These are phyloP conservation scores for Noccaea caerulescens DNA, from an alignment of 345 rosid genomes.

Conservation along the genomic window DNA sequence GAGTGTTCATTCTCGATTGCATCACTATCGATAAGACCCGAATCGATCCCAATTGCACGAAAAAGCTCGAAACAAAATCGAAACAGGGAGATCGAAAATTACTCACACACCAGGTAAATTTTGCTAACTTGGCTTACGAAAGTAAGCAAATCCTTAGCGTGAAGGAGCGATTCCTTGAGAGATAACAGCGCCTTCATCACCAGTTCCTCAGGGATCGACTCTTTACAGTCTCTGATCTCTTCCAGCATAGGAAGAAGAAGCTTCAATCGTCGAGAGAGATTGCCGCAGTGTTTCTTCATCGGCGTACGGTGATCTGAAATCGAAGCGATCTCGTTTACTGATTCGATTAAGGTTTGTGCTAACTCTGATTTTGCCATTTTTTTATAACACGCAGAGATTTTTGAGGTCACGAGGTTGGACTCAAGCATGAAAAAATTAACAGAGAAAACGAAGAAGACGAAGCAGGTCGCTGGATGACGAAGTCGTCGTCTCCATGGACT, in stretches of 20 bases:
- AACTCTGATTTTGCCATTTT: constrained; percentile 54
- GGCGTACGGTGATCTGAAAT: constrained; percentile 53
- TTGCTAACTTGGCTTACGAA: constrained; percentile 79
- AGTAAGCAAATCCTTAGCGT: constrained; percentile 67
- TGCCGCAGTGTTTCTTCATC: constrained; percentile 67
- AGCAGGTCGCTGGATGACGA: not conserved
- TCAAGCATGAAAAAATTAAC: constrained; percentile 9
- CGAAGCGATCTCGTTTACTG: constrained; percentile 64
- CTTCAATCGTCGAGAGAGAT: constrained; percentile 69
- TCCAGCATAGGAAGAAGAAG: constrained; percentile 77
- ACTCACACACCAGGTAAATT: constrained; percentile 81
- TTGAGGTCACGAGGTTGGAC: constrained; percentile 16
- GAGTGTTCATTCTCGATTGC: not conserved
- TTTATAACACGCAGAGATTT: not conserved
- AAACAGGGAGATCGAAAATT: not conserved
- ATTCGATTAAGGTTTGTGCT: constrained; percentile 57
- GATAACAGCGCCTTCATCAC: constrained; percentile 48
- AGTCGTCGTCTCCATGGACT: constrained; percentile 29
- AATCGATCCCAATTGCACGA: constrained; percentile 42
- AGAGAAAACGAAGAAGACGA: constrained; percentile 25
- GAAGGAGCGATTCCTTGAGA: constrained; percentile 54
- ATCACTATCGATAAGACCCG: constrained; percentile 4
- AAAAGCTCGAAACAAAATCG: not conserved
- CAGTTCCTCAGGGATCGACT: constrained; percentile 45
- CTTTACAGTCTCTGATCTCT: constrained; percentile 70